Conservation (phyloP, 345 rosid genomes). For the Citrus mangshanensis region DNA sequence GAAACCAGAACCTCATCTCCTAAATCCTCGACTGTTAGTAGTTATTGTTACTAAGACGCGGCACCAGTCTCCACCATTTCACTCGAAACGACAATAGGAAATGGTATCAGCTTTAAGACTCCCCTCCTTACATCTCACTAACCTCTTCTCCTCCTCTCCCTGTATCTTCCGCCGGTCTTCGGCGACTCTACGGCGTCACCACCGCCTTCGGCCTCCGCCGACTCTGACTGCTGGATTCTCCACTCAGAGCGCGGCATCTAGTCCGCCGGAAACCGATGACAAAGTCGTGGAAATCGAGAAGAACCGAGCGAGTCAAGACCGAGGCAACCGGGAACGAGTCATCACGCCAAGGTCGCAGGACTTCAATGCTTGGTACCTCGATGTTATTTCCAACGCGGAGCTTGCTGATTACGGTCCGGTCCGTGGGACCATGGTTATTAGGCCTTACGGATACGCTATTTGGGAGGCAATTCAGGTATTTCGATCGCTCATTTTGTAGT, state of each 20-base stretch:
- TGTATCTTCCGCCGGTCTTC: constrained; percentile 40
- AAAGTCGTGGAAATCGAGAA: constrained; percentile 31
- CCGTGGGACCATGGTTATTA: constrained; percentile 94
- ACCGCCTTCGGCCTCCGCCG: constrained; percentile 18
- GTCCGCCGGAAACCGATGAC: constrained; percentile 52
- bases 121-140: constrained; percentile 42
- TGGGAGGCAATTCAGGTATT: constrained; percentile 97
- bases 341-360: constrained; percentile 87
- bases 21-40: not conserved
- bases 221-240: constrained; percentile 46
- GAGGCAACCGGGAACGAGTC: constrained; percentile 29
- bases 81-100: constrained; percentile 4
- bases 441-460: constrained; percentile 91
- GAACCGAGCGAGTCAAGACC: constrained; percentile 22
- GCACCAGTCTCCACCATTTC: not conserved
- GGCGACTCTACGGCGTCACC: constrained; percentile 22
- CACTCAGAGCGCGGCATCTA: constrained; percentile 44
- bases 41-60: not conserved
- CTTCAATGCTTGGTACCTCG: constrained; percentile 93
- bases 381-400: constrained; percentile 87
- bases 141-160: constrained; percentile 40
- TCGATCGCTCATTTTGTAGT: not conserved
- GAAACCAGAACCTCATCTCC: constrained; percentile 7
- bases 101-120: constrained; percentile 71
- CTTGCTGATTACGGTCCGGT: constrained; percentile 96